phyloP scores from a whole-genome alignment of 495 filamentous ascomycete genomes.

The Hypoxylon rickii region DNA sequence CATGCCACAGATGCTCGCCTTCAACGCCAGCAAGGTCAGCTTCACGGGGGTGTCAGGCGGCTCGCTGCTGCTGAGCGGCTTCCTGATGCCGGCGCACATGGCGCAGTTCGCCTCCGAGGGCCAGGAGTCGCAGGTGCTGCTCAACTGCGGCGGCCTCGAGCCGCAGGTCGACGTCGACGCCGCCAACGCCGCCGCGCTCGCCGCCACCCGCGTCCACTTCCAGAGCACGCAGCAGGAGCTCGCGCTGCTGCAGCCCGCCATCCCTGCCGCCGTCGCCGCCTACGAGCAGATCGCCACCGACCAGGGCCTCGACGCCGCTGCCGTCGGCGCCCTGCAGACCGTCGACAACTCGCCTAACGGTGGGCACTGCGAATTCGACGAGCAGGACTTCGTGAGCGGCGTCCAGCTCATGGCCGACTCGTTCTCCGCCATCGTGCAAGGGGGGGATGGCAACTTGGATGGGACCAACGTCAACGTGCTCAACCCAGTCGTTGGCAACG shows the following conservation, averaged over 20 bases:
- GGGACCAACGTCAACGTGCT: constrained; percentile 50
- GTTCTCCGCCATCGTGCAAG: constrained; percentile 51
- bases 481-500: constrained; percentile 50
- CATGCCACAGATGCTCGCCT: constrained; percentile 50
- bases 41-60: constrained; percentile 56
- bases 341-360: constrained; percentile 53
- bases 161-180: constrained; percentile 50
- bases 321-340: constrained; percentile 51
- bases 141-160: constrained; percentile 53
- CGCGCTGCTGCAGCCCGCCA: constrained; percentile 46
- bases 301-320: constrained; percentile 39
- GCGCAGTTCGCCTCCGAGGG: constrained; percentile 43
- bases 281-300: constrained; percentile 47
- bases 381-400: constrained; percentile 50
- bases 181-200: constrained; percentile 38
- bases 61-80: constrained; percentile 49
- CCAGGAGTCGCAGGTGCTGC: constrained; percentile 43
- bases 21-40: constrained; percentile 47
- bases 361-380: constrained; percentile 58
- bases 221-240: constrained; percentile 55
- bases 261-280: constrained; percentile 52
- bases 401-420: constrained; percentile 53
- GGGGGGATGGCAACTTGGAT: constrained; percentile 47
- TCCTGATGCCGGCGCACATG: constrained; percentile 55
- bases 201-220: constrained; percentile 50